A percentile compares a stretch with the other conserved stretches of the same genome.
phyloP scores from a whole-genome alignment of 192 early-diverging fungal genomes.

The Coemansia sp. region DNA sequence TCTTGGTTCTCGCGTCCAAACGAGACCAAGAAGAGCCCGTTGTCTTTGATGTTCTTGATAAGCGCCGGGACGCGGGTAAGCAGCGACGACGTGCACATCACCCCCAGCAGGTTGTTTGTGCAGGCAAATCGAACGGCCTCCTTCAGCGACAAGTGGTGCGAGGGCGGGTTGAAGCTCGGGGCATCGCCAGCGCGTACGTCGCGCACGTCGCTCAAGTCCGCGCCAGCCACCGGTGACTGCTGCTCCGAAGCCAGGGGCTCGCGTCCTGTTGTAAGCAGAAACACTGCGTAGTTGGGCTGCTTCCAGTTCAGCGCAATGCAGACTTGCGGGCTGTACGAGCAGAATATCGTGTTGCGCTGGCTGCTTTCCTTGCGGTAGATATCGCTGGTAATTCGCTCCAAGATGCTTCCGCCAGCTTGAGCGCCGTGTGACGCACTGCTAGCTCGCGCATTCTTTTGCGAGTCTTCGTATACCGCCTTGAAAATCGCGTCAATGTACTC shows the following conservation, averaged over 20 bases:
- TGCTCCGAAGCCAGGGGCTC: slow-evolving; percentile 16
- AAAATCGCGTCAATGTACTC: slow-evolving; percentile 87
- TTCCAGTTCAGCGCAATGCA: slow-evolving; percentile 99
- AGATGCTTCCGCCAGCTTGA: neutral
- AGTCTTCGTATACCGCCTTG: slow-evolving; percentile 83
- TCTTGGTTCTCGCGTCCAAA: slow-evolving; percentile 83
- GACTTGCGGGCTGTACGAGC: slow-evolving; percentile 87
- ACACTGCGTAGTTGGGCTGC: slow-evolving; percentile 97
- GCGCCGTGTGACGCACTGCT: slow-evolving; percentile 9
- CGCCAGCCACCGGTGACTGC: slow-evolving; percentile 47
- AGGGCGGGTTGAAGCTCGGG: slow-evolving; percentile 33
- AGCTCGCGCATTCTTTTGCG: slow-evolving; percentile 24
- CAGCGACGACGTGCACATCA: slow-evolving; percentile 89
- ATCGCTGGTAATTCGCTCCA: slow-evolving; percentile 19
- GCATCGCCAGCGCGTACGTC: slow-evolving; percentile 30
- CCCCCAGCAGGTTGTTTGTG: slow-evolving; percentile 87
- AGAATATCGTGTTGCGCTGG: slow-evolving; percentile 78
- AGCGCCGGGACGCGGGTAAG: slow-evolving; percentile 91
- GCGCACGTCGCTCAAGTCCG: slow-evolving; percentile 25
- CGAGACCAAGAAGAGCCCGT: slow-evolving; percentile 88
- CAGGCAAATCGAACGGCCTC: slow-evolving; percentile 95
- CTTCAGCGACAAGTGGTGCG: slow-evolving; percentile 70
- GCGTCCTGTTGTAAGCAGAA: slow-evolving; percentile 88
- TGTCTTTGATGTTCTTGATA: slow-evolving; percentile 91
- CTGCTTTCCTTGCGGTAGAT: slow-evolving; percentile 19